Evolutionary conservation across 1,284 basidiomycete species (phyloP).

Genomic region (Pseudozyma hubeiensis): DNA sequence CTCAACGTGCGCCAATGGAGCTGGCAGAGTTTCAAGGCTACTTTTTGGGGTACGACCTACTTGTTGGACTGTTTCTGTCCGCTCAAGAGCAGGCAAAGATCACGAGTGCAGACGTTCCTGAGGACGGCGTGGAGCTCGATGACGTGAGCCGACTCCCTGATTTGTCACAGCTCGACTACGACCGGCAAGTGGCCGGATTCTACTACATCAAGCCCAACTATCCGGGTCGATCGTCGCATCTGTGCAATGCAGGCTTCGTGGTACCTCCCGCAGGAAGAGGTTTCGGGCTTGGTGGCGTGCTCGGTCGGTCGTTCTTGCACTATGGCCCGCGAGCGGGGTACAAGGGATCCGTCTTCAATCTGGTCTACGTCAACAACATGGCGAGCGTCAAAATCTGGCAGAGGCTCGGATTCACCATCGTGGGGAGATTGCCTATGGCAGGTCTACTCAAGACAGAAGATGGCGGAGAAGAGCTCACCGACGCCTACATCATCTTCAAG

Average conservation of each 20-base stretch:
- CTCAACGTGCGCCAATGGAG: slow-evolving; percentile 50
- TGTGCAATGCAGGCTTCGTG: slow-evolving; percentile 90
- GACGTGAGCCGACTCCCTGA: slow-evolving; percentile 12
- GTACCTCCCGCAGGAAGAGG: slow-evolving; percentile 79
- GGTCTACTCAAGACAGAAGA: slow-evolving; percentile 76
- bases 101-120: neutral
- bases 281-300: slow-evolving; percentile 77
- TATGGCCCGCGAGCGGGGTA: slow-evolving; percentile 78
- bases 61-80: slow-evolving; percentile 44
- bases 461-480: slow-evolving; percentile 81
- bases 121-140: slow-evolving; percentile 14
- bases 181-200: slow-evolving; percentile 75
- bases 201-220: slow-evolving; percentile 72
- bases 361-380: slow-evolving; percentile 86
- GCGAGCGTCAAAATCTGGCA: slow-evolving; percentile 87
- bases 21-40: slow-evolving; percentile 49
- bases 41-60: slow-evolving; percentile 52
- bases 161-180: slow-evolving; percentile 20
- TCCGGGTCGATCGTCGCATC: slow-evolving; percentile 85
- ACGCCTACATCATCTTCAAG: slow-evolving; percentile 87
- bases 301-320: slow-evolving; percentile 83
- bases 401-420: slow-evolving; percentile 81
- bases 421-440: slow-evolving; percentile 85
- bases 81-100: slow-evolving; percentile 6
- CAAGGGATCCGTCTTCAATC: slow-evolving; percentile 89